Evolutionary conservation across 768 basidiomycete genomes (phyloP).

Genomic region (Imleria badia): DNA sequence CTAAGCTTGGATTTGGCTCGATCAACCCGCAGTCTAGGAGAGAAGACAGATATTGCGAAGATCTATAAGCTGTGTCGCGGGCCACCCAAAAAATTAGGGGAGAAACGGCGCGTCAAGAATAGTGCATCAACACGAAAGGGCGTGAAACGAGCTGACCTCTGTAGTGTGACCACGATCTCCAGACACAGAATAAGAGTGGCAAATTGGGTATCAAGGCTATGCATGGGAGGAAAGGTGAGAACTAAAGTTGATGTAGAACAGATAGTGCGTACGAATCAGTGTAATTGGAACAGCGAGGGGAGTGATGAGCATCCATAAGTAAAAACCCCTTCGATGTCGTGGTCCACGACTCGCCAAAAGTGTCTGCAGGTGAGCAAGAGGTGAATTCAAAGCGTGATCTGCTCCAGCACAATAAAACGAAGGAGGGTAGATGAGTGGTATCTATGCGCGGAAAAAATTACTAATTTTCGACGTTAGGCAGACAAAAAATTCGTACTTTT

Average conservation of each 20-base stretch:
- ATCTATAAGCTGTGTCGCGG: conserved; percentile 54
- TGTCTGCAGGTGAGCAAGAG: conserved; percentile 45
- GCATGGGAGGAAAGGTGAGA: not conserved
- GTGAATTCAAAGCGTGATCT: conserved; percentile 31
- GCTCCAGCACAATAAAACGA: conserved; percentile 48
- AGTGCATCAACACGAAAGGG: not conserved
- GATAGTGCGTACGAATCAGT: conserved; percentile 61
- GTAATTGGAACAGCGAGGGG: conserved; percentile 77
- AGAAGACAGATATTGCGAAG: conserved; percentile 63
- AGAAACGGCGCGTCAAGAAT: not conserved
- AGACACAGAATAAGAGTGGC: conserved; percentile 82
- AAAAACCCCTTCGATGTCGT: conserved; percentile 64
- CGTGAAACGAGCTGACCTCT: conserved; percentile 46
- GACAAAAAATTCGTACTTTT: conserved; percentile 14
- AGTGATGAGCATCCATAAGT: conserved; percentile 60
- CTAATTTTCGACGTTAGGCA: not conserved
- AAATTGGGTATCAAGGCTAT: conserved; percentile 82
- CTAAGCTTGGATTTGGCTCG: conserved; percentile 50
- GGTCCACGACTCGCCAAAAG: conserved; percentile 58
- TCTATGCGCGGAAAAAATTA: conserved; percentile 37
- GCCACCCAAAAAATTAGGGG: conserved; percentile 1
- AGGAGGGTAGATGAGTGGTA: conserved; percentile 48
- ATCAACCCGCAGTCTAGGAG: conserved; percentile 58
- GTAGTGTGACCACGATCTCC: conserved; percentile 86
- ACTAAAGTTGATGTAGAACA: not conserved